Base-by-base conservation (phyloP, 176 grass and related monocot genomes). In the Coix lacrymajobi region DNA sequence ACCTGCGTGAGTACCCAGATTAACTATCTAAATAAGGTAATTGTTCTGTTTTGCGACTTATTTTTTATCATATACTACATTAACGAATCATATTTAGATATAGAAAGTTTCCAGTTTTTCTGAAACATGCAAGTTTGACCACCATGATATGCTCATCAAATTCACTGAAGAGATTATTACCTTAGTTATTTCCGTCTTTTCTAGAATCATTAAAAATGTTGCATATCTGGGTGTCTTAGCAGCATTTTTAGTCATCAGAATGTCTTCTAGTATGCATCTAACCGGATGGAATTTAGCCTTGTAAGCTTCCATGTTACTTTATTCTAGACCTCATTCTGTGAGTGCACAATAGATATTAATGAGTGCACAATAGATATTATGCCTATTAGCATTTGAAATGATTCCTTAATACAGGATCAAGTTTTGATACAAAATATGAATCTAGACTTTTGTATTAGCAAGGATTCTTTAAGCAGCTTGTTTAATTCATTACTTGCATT, bases 1-100 rank as follows among this genome's bases (percentile, higher is more conserved):
- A 79, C 83, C 60, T 97, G 94, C 63, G 90, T 92, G 79, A 85
- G 91, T 85, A 97, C 92, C 44, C 94, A 94, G 68, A 97, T 97
- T 78, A 97, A 97, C 83, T 97, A 97, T 85, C 76, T 97, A 80
- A 94, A 97, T 77, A 97, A 94, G 88, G 92, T 94, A 85, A 80
- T 10, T 24, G 1, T 51, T 84, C 22, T 68, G 10, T n/a, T 77
- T 68, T 61, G 3, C 11, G 3, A 49, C 8, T 80, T 61, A 48
- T 79, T 41, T 79, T 11, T 46, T 64, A 25, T n/a, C 69, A 51
- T 44, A 34, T 2, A 71, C 15, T 85, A 64, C 8, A 22, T 66
- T 71, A 11, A 61, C 17, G 22, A 60, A 61, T 69, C 22, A 68
- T 29, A 87, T 29, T 63, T 75, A 48, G 36, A 80, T 65, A 73